Percentiles rank a stretch among this genome's conserved stretches.
These are phyloP conservation scores for Pseudogymnoascus sp. DNA, from an alignment of 2,329 filamentous ascomycete species.

Conservation along the genomic window DNA sequence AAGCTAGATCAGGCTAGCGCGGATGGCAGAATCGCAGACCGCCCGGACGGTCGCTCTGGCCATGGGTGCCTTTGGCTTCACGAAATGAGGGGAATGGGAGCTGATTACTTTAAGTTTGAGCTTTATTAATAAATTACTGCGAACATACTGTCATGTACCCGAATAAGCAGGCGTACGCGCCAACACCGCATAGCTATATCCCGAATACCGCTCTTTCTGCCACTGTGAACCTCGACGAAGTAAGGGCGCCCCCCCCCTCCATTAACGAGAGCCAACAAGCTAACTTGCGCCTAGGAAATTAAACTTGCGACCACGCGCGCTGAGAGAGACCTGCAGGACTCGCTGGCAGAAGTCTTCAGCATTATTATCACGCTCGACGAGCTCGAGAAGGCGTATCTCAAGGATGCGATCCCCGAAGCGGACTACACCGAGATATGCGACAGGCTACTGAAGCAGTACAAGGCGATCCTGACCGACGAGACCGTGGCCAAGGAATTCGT, in stretches of 20 bases:
- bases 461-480: slow-evolving; percentile 84
- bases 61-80: not conserved
- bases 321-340: slow-evolving; percentile 90
- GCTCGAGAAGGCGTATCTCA: slow-evolving; percentile 91
- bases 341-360: slow-evolving; percentile 92
- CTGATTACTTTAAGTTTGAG: not conserved
- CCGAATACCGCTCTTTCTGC: slow-evolving; percentile 76
- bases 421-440: slow-evolving; percentile 97
- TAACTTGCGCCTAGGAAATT: slow-evolving; percentile 60
- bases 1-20: not conserved
- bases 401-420: slow-evolving; percentile 82
- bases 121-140: slow-evolving; percentile 1
- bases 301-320: slow-evolving; percentile 80
- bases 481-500: slow-evolving; percentile 82
- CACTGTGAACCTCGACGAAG: slow-evolving; percentile 89
- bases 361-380: slow-evolving; percentile 95
- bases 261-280: slow-evolving; percentile 16
- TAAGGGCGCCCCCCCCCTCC: slow-evolving; percentile 31
- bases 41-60: not conserved
- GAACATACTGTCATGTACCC: slow-evolving; percentile 23
- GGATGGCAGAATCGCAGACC: not conserved
- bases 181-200: slow-evolving; percentile 60
- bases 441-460: slow-evolving; percentile 90
- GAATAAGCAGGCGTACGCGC: slow-evolving; percentile 30
- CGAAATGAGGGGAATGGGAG: not conserved